A percentile compares a stretch with the other conserved stretches of the same genome.
These are phyloP conservation scores for Daedaleopsis nitida DNA, from an alignment of 768 basidiomycete species.

Conservation along the genomic window DNA sequence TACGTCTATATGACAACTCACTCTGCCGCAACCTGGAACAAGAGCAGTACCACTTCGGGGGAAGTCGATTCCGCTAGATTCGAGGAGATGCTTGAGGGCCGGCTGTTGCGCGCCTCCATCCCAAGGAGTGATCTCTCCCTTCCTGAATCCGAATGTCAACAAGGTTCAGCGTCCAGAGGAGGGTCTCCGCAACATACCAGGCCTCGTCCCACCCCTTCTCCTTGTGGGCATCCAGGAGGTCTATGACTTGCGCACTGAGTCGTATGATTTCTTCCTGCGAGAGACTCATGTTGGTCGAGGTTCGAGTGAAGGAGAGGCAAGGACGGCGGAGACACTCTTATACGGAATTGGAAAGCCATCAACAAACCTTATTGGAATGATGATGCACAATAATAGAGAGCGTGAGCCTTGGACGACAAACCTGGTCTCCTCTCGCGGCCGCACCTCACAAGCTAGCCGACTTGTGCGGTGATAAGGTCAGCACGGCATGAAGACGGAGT, in stretches of 20 bases:
- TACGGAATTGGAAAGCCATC: too few relatives aligned
- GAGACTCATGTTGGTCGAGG: not conserved
- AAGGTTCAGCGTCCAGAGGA: not conserved
- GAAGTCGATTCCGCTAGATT: slow-evolving; percentile 45
- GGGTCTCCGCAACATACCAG: slow-evolving; percentile 12
- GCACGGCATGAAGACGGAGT: too few relatives aligned
- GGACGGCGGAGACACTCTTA: too few relatives aligned
- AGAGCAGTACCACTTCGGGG: slow-evolving; percentile 47
- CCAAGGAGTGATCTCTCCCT: slow-evolving; percentile 60
- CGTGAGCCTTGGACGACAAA: too few relatives aligned
- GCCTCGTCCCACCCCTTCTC: slow-evolving; percentile 25
- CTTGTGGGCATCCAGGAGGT: slow-evolving; percentile 1
- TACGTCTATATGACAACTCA: slow-evolving; percentile 10
- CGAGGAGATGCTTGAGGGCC: slow-evolving; percentile 52
- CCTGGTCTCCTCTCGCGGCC: too few relatives aligned
- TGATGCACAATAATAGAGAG: too few relatives aligned
- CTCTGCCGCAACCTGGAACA: slow-evolving; percentile 61
- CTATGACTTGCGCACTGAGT: not conserved
- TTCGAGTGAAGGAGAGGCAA: too few relatives aligned
- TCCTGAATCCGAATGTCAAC: slow-evolving; percentile 31
- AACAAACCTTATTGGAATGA: too few relatives aligned
- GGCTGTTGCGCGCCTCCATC: slow-evolving; percentile 58
- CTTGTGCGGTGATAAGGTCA: too few relatives aligned
- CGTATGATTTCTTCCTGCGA: not conserved
- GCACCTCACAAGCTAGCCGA: too few relatives aligned